A percentile compares a stretch with the other conserved stretches of the same genome.
These are phyloP conservation scores for Astrothelium macrocarpum DNA, from an alignment of 495 filamentous ascomycete genomes.

Conservation along the genomic window DNA sequence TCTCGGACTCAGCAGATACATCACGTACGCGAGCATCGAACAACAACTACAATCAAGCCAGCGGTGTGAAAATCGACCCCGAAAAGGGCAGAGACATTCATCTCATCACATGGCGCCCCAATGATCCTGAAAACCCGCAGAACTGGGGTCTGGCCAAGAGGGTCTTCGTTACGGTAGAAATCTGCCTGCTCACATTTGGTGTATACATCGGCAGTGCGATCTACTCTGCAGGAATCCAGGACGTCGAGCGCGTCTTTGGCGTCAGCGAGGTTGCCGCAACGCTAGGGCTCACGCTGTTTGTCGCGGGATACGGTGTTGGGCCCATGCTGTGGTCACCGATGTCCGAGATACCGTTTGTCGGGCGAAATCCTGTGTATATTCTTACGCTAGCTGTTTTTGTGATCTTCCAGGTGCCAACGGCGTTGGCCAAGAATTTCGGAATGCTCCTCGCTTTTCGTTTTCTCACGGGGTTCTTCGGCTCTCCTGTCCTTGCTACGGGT, in stretches of 20 bases:
- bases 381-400: conserved; percentile 42
- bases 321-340: conserved; percentile 44
- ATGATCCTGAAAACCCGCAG: conserved; percentile 23
- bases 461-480: conserved; percentile 44
- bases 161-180: conserved; percentile 35
- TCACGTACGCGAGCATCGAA: conserved; percentile 8
- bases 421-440: conserved; percentile 40
- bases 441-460: conserved; percentile 48
- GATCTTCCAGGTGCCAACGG: conserved; percentile 42
- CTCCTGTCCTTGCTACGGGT: conserved; percentile 41
- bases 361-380: conserved; percentile 43
- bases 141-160: conserved; percentile 29
- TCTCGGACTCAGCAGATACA: background rate
- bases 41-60: conserved; percentile 20
- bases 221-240: conserved; percentile 32
- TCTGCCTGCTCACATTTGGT: conserved; percentile 39
- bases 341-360: conserved; percentile 42
- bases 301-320: conserved; percentile 38
- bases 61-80: conserved; percentile 26
- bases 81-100: conserved; percentile 30
- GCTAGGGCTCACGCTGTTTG: conserved; percentile 44
- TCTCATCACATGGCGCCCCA: conserved; percentile 25
- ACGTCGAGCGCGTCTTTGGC: conserved; percentile 36
- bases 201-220: conserved; percentile 43
- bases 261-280: conserved; percentile 39